Evolutionary conservation across 345 rosid genomes (phyloP), one percentile per base, ranked within the genome.

Genomic region (Eucalyptus curtisii): DNA sequence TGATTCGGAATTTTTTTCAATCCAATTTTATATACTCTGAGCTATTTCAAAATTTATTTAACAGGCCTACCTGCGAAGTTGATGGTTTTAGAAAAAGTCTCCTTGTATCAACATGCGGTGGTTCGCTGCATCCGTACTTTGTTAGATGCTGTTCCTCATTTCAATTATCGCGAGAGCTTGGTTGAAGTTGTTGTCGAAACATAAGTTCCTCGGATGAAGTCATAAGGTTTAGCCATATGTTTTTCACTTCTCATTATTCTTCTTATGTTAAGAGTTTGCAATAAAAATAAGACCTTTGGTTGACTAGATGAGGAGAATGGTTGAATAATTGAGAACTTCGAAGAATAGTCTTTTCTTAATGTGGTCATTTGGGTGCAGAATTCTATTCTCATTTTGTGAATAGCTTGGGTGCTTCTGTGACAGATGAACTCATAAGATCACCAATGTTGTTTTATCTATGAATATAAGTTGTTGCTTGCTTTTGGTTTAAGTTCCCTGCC

Each of bases 81-180:
- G 93, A 88, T 94, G 66, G 89, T 87, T 27, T 89, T 94, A 49
- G 96, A 95, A 89, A 95, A 93, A 88, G 93, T 90, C 86, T n/a
- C 96, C 85, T 90, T 89, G 49, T 98, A 92, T 91, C 94, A 92
- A 89, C 97, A 93, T 89, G 94, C 93, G 89, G 97, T 92, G 31
- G 92, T 94, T 79, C 95, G 98, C 87, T 96, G 99, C 89, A 79
- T 96, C 85, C 96, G 97, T 91, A 90, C 91, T 61, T 93, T 98
- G 93, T 95, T 98, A 86, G 99, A 97, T 50, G 93, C 98, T 88
- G 96, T 89, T 91, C 98, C 98, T 40, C 98, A 98, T 94, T 98
- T 98, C 92, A 97, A 98, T 93, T 98, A 92, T 89, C 91, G 96
- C 24, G 97, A 96, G 89, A 94, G 90, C 91, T 93, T 98, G 90